Conservation (phyloP, 163 green algal genomes). For the Volvox carteri region DNA sequence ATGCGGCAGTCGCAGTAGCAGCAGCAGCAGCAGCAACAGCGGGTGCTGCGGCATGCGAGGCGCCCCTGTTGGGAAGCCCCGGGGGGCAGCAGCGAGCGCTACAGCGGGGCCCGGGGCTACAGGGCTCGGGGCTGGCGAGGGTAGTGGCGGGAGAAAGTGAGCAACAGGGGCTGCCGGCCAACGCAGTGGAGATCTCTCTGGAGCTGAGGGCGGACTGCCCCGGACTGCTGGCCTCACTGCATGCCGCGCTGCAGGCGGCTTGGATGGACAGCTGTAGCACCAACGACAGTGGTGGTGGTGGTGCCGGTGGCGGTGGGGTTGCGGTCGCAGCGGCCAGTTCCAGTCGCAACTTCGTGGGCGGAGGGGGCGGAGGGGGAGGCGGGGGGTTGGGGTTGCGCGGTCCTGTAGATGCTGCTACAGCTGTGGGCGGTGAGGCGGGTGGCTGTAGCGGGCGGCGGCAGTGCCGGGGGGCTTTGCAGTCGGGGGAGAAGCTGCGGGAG, state of each 20-base stretch:
- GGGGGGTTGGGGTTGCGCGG: background rate
- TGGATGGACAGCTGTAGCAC: background rate
- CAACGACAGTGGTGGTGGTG: background rate
- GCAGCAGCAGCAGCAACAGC: conserved; percentile 4
- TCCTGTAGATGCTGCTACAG: background rate
- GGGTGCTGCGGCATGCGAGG: background rate
- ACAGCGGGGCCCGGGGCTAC: too few species aligned
- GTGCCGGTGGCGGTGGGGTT: background rate
- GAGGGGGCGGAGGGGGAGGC: background rate
- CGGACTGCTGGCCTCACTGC: conserved; percentile 33
- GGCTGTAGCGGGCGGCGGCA: background rate
- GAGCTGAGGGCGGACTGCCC: conserved; percentile 29
- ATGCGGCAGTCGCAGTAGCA: background rate
- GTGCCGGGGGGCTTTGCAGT: conserved; percentile 16
- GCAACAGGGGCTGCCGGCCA: background rate
- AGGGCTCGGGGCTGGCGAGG: background rate
- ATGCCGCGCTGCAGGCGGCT: background rate
- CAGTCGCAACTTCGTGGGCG: background rate
- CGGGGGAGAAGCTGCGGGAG: background rate
- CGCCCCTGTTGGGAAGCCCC: background rate
- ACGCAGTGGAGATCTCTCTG: conserved; percentile 7
- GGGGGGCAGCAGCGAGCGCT: too few species aligned
- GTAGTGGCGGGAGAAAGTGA: background rate
- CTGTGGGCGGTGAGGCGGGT: background rate
- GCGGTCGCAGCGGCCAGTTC: background rate